Percentiles rank a stretch among this genome's conserved stretches.
Conservation (phyloP, 2,329 filamentous ascomycete genomes). For the Coniochaeta sp. region DNA sequence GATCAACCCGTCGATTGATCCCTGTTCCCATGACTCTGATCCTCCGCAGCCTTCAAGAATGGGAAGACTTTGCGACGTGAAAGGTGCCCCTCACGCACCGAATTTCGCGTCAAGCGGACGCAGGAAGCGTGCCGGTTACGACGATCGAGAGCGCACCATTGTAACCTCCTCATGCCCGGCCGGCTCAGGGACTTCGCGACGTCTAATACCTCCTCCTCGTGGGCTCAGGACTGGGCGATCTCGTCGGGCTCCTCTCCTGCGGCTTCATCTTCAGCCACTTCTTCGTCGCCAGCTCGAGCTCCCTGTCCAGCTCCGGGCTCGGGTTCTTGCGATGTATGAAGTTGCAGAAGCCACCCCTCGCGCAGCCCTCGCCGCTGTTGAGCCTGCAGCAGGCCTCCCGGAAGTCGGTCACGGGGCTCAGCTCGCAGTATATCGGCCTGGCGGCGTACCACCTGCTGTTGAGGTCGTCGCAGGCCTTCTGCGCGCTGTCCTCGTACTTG, state of each 20-base stretch:
- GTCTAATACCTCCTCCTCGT: slow-evolving; percentile 60
- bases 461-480: slow-evolving; percentile 86
- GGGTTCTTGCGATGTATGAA: slow-evolving; percentile 99
- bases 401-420: slow-evolving; percentile 95
- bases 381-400: slow-evolving; percentile 93
- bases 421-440: slow-evolving; percentile 94
- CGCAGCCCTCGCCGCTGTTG: slow-evolving; percentile 91
- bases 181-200: neutral
- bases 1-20: neutral
- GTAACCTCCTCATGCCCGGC: neutral
- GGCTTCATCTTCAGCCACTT: slow-evolving; percentile 87
- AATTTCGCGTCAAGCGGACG: neutral
- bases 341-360: slow-evolving; percentile 95
- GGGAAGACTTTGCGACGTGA: neutral
- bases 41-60: neutral
- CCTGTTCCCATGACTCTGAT: neutral
- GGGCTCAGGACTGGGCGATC: slow-evolving; percentile 83
- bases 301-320: slow-evolving; percentile 76
- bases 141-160: neutral
- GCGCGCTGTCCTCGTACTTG: slow-evolving; percentile 97
- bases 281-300: slow-evolving; percentile 82
- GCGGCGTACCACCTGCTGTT: slow-evolving; percentile 97
- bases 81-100: neutral
- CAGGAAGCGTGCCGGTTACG: neutral
- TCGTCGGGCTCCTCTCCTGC: slow-evolving; percentile 71